Base-by-base conservation (phyloP, 2,329 filamentous ascomycete genomes). In the Cladosporium sp. region DNA sequence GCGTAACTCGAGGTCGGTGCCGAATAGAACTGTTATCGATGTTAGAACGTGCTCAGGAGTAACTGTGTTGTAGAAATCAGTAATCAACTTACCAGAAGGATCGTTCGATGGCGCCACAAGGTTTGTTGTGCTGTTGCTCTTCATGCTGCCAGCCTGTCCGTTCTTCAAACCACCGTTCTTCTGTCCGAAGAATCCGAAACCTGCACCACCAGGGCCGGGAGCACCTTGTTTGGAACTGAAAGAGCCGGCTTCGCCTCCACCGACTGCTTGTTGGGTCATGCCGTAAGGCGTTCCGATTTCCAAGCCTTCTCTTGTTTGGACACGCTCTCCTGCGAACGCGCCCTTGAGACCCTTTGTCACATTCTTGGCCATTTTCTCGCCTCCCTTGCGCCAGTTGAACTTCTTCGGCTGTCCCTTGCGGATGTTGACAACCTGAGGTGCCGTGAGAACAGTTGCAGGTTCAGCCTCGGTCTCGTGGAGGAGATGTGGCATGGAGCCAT, bases 371-470 rank as follows among this genome's bases (percentile, higher is more conserved):
- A 98, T 89, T 64, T 91, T 93, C 79, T 96, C 94, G 46, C 92
- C 92, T 46, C 93, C 93, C 82, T 96, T 97, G 85, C 97, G 97
- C 93, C 95, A 98, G 80, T 97, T 97, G 80, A 97, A 97, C 78
- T 97, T 98, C 82, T 93, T 96, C 63, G 90, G 88, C 76, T 97
- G 93, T 28, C 91, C 93, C 80, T 97, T 98, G 72, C 93, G 89
- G 68, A 98, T 96, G 73, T 95, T 96, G 67, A 98, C 91, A 36
- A 98, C 91, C 67, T 96, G 95, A n/a, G 95, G 93, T 2, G 92
- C 91, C 30, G 88, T 84, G 68, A 88, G 77, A 58, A 89, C 79
- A 0, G 85, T 85, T 7, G 81, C 81, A 16, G 84, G 80, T 69
- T 89, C 87, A 10, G 80, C 84, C 48, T 95, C 92, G 54, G 91